Evolutionary conservation across 1,284 basidiomycete species (phyloP).

Genomic region (Moesziomyces globuligerus): DNA sequence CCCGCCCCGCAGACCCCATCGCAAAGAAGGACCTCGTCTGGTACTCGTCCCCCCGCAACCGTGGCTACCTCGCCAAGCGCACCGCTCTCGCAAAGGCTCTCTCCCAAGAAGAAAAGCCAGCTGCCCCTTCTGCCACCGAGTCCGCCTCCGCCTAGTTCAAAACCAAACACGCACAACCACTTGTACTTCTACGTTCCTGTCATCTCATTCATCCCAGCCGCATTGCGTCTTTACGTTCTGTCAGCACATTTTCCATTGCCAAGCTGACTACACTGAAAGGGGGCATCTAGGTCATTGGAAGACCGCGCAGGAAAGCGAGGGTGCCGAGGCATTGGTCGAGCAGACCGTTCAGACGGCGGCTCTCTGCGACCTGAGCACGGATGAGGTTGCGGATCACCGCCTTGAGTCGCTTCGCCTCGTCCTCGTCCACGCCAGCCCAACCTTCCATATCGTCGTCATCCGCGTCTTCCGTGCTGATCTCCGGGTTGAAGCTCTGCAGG

Average conservation of each 20-base stretch:
- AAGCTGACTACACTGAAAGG: background rate
- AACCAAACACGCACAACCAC: too few relatives aligned
- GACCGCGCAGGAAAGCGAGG: constrained; percentile 58
- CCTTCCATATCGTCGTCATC: constrained; percentile 21
- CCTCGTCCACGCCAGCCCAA: constrained; percentile 21
- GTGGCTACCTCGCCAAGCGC: constrained; percentile 55
- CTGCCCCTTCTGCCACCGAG: background rate
- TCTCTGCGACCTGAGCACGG: constrained; percentile 47
- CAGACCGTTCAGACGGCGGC: constrained; percentile 50
- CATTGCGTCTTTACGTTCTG: background rate
- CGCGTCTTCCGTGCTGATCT: constrained; percentile 80
- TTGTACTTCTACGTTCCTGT: constrained; percentile 15
- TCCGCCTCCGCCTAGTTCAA: constrained; percentile 11
- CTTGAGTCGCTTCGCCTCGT: constrained; percentile 40
- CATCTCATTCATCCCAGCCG: constrained; percentile 5
- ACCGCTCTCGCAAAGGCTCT: constrained; percentile 24
- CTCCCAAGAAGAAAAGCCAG: constrained; percentile 6
- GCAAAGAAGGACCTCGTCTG: constrained; percentile 60
- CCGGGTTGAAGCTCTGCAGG: constrained; percentile 24
- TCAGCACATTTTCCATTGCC: background rate
- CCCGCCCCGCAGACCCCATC: constrained; percentile 56
- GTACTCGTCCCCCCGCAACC: constrained; percentile 50
- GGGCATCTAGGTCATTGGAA: constrained; percentile 53
- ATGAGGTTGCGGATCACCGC: constrained; percentile 47
- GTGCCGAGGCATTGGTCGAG: constrained; percentile 64